Evolutionary conservation across 805 yeast species (phyloP).

Genomic region (Saturnispora diversa): DNA sequence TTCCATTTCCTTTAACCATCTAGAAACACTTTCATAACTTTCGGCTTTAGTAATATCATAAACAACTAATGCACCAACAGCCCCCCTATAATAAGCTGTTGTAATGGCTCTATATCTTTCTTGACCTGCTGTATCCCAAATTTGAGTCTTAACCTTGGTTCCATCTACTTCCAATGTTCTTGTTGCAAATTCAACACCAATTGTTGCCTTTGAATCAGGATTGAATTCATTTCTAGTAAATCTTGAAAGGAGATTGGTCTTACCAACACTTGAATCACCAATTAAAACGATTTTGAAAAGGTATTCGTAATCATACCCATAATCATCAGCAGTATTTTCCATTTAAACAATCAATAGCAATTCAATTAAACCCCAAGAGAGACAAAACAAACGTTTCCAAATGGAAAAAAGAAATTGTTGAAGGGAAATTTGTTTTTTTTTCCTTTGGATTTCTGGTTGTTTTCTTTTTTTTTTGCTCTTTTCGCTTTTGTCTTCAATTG

Average conservation of each 20-base stretch:
- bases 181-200: slow-evolving; percentile 97
- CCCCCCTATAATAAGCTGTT: slow-evolving; percentile 94
- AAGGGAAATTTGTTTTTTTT: too few relatives aligned
- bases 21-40: slow-evolving; percentile 74
- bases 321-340: slow-evolving; percentile 34
- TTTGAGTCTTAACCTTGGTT: slow-evolving; percentile 78
- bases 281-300: slow-evolving; percentile 88
- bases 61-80: slow-evolving; percentile 93
- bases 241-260: slow-evolving; percentile 85
- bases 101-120: slow-evolving; percentile 98
- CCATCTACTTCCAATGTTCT: slow-evolving; percentile 85
- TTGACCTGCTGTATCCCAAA: slow-evolving; percentile 99
- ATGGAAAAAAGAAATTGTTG: not conserved
- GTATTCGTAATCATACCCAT: slow-evolving; percentile 78
- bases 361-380: too few relatives aligned
- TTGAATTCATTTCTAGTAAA: slow-evolving; percentile 95
- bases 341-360: too few relatives aligned
- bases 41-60: slow-evolving; percentile 91
- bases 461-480: too few relatives aligned
- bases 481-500: too few relatives aligned
- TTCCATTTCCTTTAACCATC: slow-evolving; percentile 86
- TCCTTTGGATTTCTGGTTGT: too few relatives aligned
- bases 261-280: slow-evolving; percentile 97
- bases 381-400: too few relatives aligned
- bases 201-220: slow-evolving; percentile 87